Evolutionary conservation across 148 eudicot genomes (phyloP).

Genomic region (Vaccinium vitisidaea): DNA sequence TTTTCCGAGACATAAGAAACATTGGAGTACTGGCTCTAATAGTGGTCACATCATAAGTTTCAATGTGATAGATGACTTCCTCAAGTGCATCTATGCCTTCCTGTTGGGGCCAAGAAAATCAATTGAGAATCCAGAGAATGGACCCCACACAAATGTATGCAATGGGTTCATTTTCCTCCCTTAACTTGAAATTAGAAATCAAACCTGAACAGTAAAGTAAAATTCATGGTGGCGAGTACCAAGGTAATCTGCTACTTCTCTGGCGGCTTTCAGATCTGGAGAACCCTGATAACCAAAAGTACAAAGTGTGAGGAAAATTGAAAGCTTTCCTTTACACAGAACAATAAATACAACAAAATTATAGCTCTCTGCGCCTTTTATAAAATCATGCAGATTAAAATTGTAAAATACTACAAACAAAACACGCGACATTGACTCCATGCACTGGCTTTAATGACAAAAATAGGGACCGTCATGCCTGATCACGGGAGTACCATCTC

Average conservation of each 20-base stretch:
- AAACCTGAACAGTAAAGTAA: constrained; percentile 90
- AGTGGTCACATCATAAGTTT: constrained; percentile 95
- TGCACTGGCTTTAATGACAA: background rate
- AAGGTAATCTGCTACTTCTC: constrained; percentile 93
- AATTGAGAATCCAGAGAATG: background rate
- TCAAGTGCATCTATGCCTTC: constrained; percentile 97
- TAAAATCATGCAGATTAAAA: background rate
- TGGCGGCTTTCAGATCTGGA: constrained; percentile 91
- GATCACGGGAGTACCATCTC: background rate
- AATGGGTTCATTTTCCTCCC: background rate
- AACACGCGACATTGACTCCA: background rate
- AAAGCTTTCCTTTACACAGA: background rate
- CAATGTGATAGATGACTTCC: constrained; percentile 91
- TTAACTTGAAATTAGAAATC: background rate
- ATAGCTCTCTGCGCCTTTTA: background rate
- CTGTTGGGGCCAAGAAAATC: constrained; percentile 36
- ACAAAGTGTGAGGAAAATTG: background rate
- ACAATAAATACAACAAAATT: background rate
- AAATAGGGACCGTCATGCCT: background rate
- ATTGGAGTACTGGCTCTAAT: constrained; percentile 96
- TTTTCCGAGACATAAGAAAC: constrained; percentile 98
- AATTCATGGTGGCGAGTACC: constrained; percentile 96
- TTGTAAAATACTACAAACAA: background rate
- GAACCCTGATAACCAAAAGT: constrained; percentile 62
- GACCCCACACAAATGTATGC: background rate